A percentile compares a stretch with the other conserved stretches of the same genome.
Conservation (phyloP, 192 early-diverging fungal genomes). For the Haplosporangium gracile region DNA sequence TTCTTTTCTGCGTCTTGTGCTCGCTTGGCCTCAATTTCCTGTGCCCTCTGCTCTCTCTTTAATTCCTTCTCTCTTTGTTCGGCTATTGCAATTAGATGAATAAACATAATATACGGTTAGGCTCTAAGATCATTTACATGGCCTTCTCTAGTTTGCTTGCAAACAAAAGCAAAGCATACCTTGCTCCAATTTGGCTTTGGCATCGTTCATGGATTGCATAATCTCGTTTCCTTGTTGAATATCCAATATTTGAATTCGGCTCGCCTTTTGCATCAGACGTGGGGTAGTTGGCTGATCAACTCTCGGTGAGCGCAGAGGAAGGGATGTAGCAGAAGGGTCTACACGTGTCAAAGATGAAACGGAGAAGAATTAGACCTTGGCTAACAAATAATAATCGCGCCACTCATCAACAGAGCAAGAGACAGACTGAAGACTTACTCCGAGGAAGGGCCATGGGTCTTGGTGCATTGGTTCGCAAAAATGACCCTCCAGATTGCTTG, state of each 20-base stretch:
- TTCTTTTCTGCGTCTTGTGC: slow-evolving; percentile 54
- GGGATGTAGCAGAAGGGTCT: slow-evolving; percentile 35
- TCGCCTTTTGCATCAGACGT: slow-evolving; percentile 35
- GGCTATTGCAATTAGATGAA: slow-evolving; percentile 9
- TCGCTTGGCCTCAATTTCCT: slow-evolving; percentile 29
- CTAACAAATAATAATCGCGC: neutral
- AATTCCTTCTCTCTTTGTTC: slow-evolving; percentile 51
- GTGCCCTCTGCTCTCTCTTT: slow-evolving; percentile 42
- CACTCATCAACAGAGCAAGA: neutral
- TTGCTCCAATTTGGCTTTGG: slow-evolving; percentile 33
- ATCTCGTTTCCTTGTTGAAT: slow-evolving; percentile 56
- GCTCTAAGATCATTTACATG: no score
- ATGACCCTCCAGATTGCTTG: slow-evolving; percentile 33
- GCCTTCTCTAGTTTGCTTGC: no score
- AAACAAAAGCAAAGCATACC: slow-evolving; percentile 6
- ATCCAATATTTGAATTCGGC: slow-evolving; percentile 52
- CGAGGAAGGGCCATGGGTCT: slow-evolving; percentile 43
- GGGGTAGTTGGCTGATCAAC: slow-evolving; percentile 41
- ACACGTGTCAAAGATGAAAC: neutral
- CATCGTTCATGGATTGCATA: slow-evolving; percentile 51
- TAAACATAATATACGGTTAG: no score
- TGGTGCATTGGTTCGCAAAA: slow-evolving; percentile 47
- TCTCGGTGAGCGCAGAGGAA: slow-evolving; percentile 43
- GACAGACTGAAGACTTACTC: slow-evolving; percentile 18
- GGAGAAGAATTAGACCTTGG: neutral